Evolutionary conservation across 2,329 filamentous ascomycete species (phyloP), one percentile per base, ranked within the genome.

Genomic region (Moelleriella libera): DNA sequence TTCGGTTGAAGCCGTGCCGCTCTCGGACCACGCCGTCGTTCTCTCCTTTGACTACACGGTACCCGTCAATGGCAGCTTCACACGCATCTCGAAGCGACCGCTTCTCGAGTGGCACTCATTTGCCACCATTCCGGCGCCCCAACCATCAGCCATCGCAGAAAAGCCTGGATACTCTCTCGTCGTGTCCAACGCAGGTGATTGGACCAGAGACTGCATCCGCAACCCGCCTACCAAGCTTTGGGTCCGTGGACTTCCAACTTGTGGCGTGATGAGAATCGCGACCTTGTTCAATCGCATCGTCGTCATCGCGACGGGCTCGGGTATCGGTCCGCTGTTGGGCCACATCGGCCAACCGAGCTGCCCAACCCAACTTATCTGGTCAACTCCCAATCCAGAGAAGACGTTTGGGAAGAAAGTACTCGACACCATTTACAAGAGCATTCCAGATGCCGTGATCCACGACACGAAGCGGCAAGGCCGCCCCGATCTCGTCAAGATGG

Each of bases 31-130:
- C 63, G 85, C 85, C 40, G 68, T 86, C 31, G 76, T 81, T 41
- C 74, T 92, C 21, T 76, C 83, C 58, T 84, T 88, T 57, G 68
- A 72, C 57, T 80, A 84, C 63, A 72, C 75, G 14, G 70, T 74
- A 28, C 76, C 79, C 7, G 69, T 74, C 46, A 67, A 66, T 43
- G 65, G 65, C 0, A 65, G 55, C 54, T 68, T 68, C 51, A 65
- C 64, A 3, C 76, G 82, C 41, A 64, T 88, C 29, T 76, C 82
- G 3, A 72, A 74, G 47, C 69, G 71, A 7, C 83, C 83, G 0
- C 67, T 87, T 40, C 64, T 72, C 7, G 84, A 89, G 62, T 86
- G 82, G 72, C 85, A 89, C 64, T 76, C 80, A 0, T 89, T 89
- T 58, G 85, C 84, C 42, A 82, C 81, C 1, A 84, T 88, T 50